phyloP scores from a whole-genome alignment of 768 basidiomycete genomes.

The Boletellus ananiceps region DNA sequence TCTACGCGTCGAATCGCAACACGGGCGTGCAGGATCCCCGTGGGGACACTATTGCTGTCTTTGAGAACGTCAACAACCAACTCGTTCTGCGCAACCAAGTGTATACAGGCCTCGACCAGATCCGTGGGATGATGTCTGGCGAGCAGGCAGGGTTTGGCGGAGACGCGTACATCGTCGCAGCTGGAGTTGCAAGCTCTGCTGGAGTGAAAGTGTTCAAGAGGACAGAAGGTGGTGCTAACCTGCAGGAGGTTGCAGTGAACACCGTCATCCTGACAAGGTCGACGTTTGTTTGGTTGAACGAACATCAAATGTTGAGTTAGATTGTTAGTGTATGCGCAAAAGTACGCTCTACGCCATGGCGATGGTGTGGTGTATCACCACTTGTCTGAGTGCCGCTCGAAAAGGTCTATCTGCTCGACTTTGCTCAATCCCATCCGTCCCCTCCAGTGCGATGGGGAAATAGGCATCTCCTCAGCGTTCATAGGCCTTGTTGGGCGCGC shows the following conservation, averaged over 20 bases:
- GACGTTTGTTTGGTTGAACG: slow-evolving; percentile 43
- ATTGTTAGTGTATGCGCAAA: background rate
- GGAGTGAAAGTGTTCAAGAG: slow-evolving; percentile 58
- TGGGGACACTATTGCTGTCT: slow-evolving; percentile 64
- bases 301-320: background rate
- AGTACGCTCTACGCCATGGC: background rate
- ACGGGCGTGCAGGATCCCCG: slow-evolving; percentile 45
- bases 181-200: slow-evolving; percentile 47
- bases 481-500: slow-evolving; percentile 28
- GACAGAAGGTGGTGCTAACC: slow-evolving; percentile 46
- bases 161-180: slow-evolving; percentile 53
- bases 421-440: slow-evolving; percentile 66
- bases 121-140: slow-evolving; percentile 64
- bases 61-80: slow-evolving; percentile 38
- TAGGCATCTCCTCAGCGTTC: slow-evolving; percentile 29
- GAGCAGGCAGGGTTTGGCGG: slow-evolving; percentile 36
- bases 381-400: slow-evolving; percentile 7
- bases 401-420: slow-evolving; percentile 48
- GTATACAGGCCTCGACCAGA: slow-evolving; percentile 58
- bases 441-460: slow-evolving; percentile 55
- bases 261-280: slow-evolving; percentile 47
- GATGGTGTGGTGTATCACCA: background rate
- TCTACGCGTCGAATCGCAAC: slow-evolving; percentile 70
- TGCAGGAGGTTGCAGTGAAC: slow-evolving; percentile 52
- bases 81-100: slow-evolving; percentile 49